Percentiles rank a stretch among this genome's conserved stretches.
Evolutionary conservation across 768 basidiomycete species (phyloP).

Genomic region (Amanita molliuscula): DNA sequence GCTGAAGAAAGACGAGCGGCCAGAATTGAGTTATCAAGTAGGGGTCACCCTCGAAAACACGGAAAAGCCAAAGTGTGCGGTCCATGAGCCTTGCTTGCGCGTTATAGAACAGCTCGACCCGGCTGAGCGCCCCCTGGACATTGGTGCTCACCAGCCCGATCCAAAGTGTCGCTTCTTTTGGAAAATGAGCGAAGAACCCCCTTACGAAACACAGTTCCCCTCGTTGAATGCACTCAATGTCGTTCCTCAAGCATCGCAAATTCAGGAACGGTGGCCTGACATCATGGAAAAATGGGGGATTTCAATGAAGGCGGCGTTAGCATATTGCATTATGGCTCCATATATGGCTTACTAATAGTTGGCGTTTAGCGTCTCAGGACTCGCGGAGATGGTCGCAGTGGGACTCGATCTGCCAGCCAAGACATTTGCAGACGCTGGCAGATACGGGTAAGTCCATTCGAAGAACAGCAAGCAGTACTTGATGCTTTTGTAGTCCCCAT

Average conservation of each 20-base stretch:
- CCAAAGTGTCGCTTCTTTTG: constrained; percentile 95
- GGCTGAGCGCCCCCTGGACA: constrained; percentile 77
- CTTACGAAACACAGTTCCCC: constrained; percentile 73
- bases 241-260: constrained; percentile 48
- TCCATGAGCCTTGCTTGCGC: constrained; percentile 69
- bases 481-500: constrained; percentile 42
- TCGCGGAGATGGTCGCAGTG: constrained; percentile 82
- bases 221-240: constrained; percentile 75
- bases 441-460: constrained; percentile 56
- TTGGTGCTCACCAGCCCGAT: constrained; percentile 70
- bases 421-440: constrained; percentile 71
- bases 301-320: constrained; percentile 83
- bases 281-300: constrained; percentile 82
- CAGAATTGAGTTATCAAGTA: constrained; percentile 84
- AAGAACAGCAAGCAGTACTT: neutral
- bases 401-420: constrained; percentile 67
- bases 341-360: neutral
- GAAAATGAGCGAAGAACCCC: constrained; percentile 67
- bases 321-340: constrained; percentile 5
- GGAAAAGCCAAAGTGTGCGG: constrained; percentile 83
- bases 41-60: constrained; percentile 96
- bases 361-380: constrained; percentile 57
- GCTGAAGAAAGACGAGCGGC: constrained; percentile 69
- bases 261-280: constrained; percentile 56
- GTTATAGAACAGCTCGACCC: constrained; percentile 73